phyloP scores from a whole-genome alignment of 2,329 filamentous ascomycete genomes.

The Dryadomyces quercivorus region DNA sequence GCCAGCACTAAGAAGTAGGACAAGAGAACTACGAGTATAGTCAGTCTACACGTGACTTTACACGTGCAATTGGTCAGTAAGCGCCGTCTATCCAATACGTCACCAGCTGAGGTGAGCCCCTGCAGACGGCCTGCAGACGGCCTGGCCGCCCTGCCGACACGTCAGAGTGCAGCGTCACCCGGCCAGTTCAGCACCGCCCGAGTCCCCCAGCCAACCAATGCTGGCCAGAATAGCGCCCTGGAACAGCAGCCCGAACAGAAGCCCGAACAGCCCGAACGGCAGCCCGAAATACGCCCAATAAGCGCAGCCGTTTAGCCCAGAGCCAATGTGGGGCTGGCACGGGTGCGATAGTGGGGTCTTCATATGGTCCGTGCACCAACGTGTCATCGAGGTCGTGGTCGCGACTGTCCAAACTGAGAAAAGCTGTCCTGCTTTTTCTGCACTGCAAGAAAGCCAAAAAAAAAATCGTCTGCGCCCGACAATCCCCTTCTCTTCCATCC shows the following conservation, averaged over 20 bases:
- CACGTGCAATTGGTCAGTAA: no score
- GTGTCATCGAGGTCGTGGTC: slow-evolving; percentile 1
- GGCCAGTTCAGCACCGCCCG: neutral
- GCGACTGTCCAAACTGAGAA: neutral
- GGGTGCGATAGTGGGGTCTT: neutral
- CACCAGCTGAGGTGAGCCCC: no score
- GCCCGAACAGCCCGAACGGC: neutral
- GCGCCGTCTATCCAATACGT: no score
- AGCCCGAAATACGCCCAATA: neutral
- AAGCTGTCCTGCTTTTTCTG: neutral
- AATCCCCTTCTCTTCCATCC: neutral
- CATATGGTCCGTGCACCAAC: neutral
- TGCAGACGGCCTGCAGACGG: no score
- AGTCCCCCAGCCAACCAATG: neutral
- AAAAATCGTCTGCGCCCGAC: neutral
- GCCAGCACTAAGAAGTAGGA: no score
- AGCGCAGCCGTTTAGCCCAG: neutral
- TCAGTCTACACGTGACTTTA: no score
- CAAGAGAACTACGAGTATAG: no score
- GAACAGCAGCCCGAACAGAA: neutral
- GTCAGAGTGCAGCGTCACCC: neutral
- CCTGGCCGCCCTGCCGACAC: neutral
- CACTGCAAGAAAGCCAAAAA: neutral
- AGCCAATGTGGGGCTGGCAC: neutral
- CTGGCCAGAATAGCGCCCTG: neutral